A percentile compares a stretch with the other conserved stretches of the same genome.
These are phyloP conservation scores for Nannochloropsis oceanica DNA, from an alignment of 108 stramenopile species.

Conservation along the genomic window DNA sequence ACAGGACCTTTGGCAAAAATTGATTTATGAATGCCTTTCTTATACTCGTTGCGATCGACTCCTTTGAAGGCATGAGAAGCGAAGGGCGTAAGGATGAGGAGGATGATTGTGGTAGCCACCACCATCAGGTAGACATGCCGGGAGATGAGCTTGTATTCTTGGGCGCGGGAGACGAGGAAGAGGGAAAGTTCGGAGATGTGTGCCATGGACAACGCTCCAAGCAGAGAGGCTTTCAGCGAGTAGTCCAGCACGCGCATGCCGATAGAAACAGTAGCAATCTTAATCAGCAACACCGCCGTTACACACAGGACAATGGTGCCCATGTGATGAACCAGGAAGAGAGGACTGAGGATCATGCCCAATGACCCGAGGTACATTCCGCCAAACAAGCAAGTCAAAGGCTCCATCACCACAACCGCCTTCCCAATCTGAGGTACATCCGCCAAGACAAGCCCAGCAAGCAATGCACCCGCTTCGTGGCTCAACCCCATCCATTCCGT, in stretches of 20 bases:
- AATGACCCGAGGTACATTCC: slow-evolving; percentile 29
- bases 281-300: slow-evolving; percentile 12
- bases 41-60: neutral
- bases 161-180: slow-evolving; percentile 23
- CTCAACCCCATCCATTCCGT: neutral
- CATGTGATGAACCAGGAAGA: slow-evolving; percentile 8
- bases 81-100: slow-evolving; percentile 17
- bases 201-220: slow-evolving; percentile 16
- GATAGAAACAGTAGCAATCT: slow-evolving; percentile 1
- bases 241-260: slow-evolving; percentile 14
- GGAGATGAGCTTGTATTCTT: slow-evolving; percentile 5
- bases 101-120: slow-evolving; percentile 17
- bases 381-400: slow-evolving; percentile 26
- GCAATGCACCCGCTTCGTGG: neutral
- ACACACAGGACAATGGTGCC: slow-evolving; percentile 13
- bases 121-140: slow-evolving; percentile 19
- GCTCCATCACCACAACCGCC: neutral
- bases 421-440: neutral
- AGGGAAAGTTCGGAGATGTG: slow-evolving; percentile 28
- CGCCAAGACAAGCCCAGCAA: neutral
- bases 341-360: slow-evolving; percentile 26
- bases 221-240: slow-evolving; percentile 6
- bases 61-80: neutral
- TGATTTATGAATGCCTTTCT: neutral
- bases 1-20: no score